These are phyloP conservation scores for Pythium insidiosum DNA, from an alignment of 352 stramenopile genomes.

Conservation along the genomic window DNA sequence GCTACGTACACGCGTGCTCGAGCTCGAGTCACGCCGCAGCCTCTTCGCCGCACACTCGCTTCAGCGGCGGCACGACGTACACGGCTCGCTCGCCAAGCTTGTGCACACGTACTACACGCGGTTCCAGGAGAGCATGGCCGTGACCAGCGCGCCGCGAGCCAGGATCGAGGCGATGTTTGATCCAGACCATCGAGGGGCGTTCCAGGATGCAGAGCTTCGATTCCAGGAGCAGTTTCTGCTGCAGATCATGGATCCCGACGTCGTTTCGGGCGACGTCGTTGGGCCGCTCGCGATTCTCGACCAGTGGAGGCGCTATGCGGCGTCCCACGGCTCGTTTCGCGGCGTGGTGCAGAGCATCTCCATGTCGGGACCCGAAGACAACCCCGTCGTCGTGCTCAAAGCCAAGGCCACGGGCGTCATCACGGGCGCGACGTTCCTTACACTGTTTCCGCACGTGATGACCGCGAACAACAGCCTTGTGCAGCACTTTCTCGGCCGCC, in stretches of 20 bases:
- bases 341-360: not conserved
- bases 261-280: constrained; percentile 3
- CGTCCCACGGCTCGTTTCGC: constrained; percentile 7
- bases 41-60: constrained; percentile 1
- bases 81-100: constrained; percentile 12
- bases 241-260: constrained; percentile 6
- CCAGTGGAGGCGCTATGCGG: constrained; percentile 12
- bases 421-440: constrained; percentile 12
- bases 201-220: not conserved
- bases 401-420: constrained; percentile 8
- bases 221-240: constrained; percentile 3
- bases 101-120: constrained; percentile 12
- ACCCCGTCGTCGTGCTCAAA: constrained; percentile 8
- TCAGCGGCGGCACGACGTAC: constrained; percentile 4
- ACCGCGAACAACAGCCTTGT: constrained; percentile 1
- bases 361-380: not conserved
- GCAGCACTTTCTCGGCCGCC: constrained; percentile 7
- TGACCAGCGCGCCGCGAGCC: not conserved
- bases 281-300: constrained; percentile 8
- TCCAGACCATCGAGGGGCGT: not conserved
- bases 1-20: constrained; percentile 15
- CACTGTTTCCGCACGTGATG: constrained; percentile 7
- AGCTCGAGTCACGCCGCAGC: constrained; percentile 2
- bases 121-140: constrained; percentile 9
- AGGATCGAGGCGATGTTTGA: not conserved